Evolutionary conservation across 1,284 basidiomycete species (phyloP), one percentile per base, ranked within the genome.

Genomic region (Phlebopus sp.): DNA sequence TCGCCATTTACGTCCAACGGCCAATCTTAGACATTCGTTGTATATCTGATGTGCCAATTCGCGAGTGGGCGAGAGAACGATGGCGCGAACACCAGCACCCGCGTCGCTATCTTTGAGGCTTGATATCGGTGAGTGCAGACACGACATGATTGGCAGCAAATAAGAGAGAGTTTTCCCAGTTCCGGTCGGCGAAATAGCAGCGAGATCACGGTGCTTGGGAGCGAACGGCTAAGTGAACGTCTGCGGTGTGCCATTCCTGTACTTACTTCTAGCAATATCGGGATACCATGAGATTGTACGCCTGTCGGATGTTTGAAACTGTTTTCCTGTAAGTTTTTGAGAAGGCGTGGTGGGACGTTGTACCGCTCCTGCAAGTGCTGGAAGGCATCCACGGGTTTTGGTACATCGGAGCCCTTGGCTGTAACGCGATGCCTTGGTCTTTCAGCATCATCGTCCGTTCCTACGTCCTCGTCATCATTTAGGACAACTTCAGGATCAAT

Each of bases 1-100:
- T 44, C 83, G 77, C 93, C 94, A 97, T 57, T 86, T 89, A 40
- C 90, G 78, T 6, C 90, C 91, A 53, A 84, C 75, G 1, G 87
- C 86, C 11, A 97, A 72, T 63, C 92, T 93, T 37, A 90, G 64
- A 53, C 88, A 91, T 63, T 99, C 97, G 49, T 92, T 93, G 53
- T 92, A 79, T 50, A 99, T 98, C 64, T 99, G 97, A 55, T 93
- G 86, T 0, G 96, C 94, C n/a, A 99, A 70, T 71, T 99, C 97
- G 54, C 93, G 83, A 0, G 97, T 99, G 1, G 97, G 97, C 1
- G 91, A 90, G 46, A 99, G 68, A 43, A 99, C 74, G 14, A 99
- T 59, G 1, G 90, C 86, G 50, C 94, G 78, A 11, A 86, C 82
- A 19, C 92, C 92, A 19, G 61, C 60, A 1, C 78, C 78, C 15